Evolutionary conservation across 441 rosid genomes (phyloP).

Genomic region (Hura crepitans): DNA sequence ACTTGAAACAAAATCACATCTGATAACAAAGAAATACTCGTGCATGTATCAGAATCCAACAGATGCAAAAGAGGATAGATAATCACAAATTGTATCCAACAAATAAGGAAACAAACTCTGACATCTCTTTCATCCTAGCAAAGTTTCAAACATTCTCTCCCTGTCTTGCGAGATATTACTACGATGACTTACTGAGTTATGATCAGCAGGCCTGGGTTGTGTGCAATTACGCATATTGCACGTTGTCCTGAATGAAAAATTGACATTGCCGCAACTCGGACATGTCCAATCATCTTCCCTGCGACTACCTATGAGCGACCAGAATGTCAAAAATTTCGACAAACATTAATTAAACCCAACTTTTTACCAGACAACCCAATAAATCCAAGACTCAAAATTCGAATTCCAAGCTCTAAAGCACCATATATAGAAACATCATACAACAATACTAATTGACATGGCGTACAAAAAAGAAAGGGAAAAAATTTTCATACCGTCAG

Average conservation of each 20-base stretch:
- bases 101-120: background rate
- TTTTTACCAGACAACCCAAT: background rate
- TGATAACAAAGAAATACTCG: background rate
- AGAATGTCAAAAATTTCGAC: background rate
- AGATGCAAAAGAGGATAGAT: background rate
- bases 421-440: background rate
- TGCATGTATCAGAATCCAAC: background rate
- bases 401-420: background rate
- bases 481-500: slow-evolving; percentile 58
- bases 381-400: background rate
- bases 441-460: background rate
- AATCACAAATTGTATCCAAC: background rate
- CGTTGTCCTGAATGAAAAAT: slow-evolving; percentile 91
- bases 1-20: background rate
- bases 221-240: slow-evolving; percentile 99
- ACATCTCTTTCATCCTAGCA: background rate
- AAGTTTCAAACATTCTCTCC: background rate
- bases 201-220: slow-evolving; percentile 94
- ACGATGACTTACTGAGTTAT: slow-evolving; percentile 50
- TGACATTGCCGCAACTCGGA: slow-evolving; percentile 95
- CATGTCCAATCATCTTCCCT: slow-evolving; percentile 99
- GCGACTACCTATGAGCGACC: slow-evolving; percentile 57
- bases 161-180: background rate
- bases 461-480: background rate
- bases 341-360: background rate